Percentiles rank a stretch among this genome's conserved stretches.
phyloP scores from a whole-genome alignment of 257 asterid species.

The Salvia hispanica region DNA sequence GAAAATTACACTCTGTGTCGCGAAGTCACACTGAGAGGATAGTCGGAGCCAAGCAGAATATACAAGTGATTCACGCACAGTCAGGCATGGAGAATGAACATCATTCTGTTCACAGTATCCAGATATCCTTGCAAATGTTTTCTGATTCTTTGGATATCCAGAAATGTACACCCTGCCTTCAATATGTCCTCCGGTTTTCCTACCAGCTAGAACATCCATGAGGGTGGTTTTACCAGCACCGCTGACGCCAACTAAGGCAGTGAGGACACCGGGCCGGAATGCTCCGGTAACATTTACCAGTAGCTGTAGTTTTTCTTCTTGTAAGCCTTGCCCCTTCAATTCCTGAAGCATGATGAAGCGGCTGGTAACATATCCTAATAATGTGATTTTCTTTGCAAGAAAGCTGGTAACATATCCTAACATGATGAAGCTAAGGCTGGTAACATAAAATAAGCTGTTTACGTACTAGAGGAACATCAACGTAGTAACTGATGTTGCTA shows the following conservation, averaged over 20 bases:
- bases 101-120: slow-evolving; percentile 95
- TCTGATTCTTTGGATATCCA: slow-evolving; percentile 82
- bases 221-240: slow-evolving; percentile 99
- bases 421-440: too few relatives aligned
- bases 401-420: too few relatives aligned
- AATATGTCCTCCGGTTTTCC: slow-evolving; percentile 88
- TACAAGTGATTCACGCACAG: slow-evolving; percentile 74
- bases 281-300: slow-evolving; percentile 76
- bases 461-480: slow-evolving; percentile 84
- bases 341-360: slow-evolving; percentile 49
- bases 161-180: slow-evolving; percentile 69
- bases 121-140: slow-evolving; percentile 87
- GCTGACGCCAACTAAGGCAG: slow-evolving; percentile 90
- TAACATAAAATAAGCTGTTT: not conserved
- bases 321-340: slow-evolving; percentile 68
- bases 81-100: slow-evolving; percentile 87
- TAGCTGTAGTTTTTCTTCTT: slow-evolving; percentile 63
- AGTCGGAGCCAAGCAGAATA: slow-evolving; percentile 90
- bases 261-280: slow-evolving; percentile 83
- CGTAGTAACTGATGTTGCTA: slow-evolving; percentile 72
- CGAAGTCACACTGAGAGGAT: slow-evolving; percentile 61
- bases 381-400: slow-evolving; percentile 4
- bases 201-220: slow-evolving; percentile 94
- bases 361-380: slow-evolving; percentile 22
- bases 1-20: slow-evolving; percentile 60